Conservation (phyloP, 768 basidiomycete genomes). For the Boletus bicolor region DNA sequence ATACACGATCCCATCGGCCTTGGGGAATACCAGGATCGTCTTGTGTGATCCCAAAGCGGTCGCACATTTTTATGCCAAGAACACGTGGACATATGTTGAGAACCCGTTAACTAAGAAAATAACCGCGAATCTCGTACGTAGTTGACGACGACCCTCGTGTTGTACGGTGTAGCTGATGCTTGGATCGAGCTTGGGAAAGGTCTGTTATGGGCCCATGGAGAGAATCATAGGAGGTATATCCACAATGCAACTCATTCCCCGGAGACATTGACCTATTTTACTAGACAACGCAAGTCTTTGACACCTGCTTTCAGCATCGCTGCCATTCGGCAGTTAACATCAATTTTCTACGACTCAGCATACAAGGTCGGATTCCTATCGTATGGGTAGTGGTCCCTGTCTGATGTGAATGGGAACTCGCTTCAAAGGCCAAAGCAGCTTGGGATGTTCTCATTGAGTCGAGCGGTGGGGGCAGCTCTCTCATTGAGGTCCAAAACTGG, state of each 20-base stretch:
- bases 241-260: not conserved
- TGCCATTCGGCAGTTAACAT: conserved; percentile 35
- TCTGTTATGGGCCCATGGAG: conserved; percentile 34
- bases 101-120: conserved; percentile 31
- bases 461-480: conserved; percentile 5
- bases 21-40: conserved; percentile 13
- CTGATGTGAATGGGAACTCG: not conserved
- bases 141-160: no score
- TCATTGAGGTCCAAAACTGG: conserved; percentile 39
- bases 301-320: conserved; percentile 38
- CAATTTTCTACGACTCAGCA: conserved; percentile 40
- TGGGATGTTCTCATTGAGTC: conserved; percentile 30
- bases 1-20: conserved; percentile 14
- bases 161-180: not conserved
- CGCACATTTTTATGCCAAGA: conserved; percentile 11
- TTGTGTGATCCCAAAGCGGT: conserved; percentile 41
- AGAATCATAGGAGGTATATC: conserved; percentile 43
- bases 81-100: conserved; percentile 38
- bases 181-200: conserved; percentile 26
- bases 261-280: not conserved
- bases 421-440: not conserved
- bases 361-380: conserved; percentile 5
- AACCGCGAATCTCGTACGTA: conserved; percentile 24
- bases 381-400: not conserved
- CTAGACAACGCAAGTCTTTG: conserved; percentile 37